Conservation (phyloP, 129 eudicot genomes). For the Silybum marianum region DNA sequence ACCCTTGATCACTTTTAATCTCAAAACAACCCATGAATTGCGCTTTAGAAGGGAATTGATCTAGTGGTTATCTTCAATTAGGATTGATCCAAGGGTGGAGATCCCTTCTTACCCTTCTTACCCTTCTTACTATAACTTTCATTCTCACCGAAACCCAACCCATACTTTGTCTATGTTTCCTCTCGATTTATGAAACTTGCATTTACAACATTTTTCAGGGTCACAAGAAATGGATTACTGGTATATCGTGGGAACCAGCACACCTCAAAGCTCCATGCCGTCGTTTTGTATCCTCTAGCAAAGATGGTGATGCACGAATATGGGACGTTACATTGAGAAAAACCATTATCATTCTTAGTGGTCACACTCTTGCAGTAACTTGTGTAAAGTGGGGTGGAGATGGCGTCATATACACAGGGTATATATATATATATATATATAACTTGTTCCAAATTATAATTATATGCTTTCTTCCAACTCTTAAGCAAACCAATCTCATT, state of each 20-base stretch:
- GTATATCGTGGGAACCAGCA: conserved; percentile 94
- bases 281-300: conserved; percentile 93
- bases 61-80: no score
- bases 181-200: background rate
- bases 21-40: no score
- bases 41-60: no score
- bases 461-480: background rate
- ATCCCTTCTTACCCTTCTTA: no score
- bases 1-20: no score
- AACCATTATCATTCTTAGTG: conserved; percentile 77
- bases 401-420: conserved; percentile 97
- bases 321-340: conserved; percentile 77
- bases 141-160: no score
- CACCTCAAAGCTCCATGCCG: conserved; percentile 86
- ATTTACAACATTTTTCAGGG: conserved; percentile 55
- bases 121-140: no score
- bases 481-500: background rate
- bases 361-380: conserved; percentile 96
- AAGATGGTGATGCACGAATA: conserved; percentile 98
- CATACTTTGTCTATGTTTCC: background rate
- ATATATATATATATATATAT: conserved; percentile 13
- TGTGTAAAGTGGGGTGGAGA: conserved; percentile 99
- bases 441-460: conserved; percentile 20
- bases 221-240: conserved; percentile 96
- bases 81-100: no score